A percentile compares a stretch with the other conserved stretches of the same genome.
Evolutionary conservation across 192 early-diverging fungal species (phyloP).

Genomic region (Umbelopsis isabellina): DNA sequence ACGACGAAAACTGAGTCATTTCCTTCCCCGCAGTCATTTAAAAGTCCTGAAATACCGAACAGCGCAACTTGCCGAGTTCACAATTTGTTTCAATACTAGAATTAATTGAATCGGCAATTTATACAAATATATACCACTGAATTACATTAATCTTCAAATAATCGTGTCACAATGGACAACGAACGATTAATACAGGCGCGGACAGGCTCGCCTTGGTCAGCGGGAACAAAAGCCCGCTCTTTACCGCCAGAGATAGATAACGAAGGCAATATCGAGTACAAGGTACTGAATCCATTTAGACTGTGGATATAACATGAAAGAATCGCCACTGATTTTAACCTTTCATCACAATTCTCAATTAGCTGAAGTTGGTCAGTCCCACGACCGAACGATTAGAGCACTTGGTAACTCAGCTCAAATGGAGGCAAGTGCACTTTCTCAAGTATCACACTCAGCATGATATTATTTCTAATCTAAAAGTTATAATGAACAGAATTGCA

Average conservation of each 20-base stretch:
- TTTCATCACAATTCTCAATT: neutral
- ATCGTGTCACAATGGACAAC: neutral
- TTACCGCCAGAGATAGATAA: conserved; percentile 82
- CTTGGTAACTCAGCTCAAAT: conserved; percentile 89
- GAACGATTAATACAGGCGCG: neutral
- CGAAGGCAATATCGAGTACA: conserved; percentile 91
- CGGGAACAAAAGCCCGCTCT: conserved; percentile 19
- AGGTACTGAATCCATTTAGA: conserved; percentile 69
- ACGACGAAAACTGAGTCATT: conserved; percentile 2
- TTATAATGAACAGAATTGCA: conserved; percentile 53
- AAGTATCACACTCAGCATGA: neutral
- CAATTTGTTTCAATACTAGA: neutral
- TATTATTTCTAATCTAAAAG: neutral
- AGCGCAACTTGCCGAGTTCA: neutral
- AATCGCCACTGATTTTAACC: conserved; percentile 59
- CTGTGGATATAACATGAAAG: conserved; percentile 82
- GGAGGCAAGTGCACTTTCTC: conserved; percentile 57
- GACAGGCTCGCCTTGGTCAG: conserved; percentile 11
- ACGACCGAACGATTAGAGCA: conserved; percentile 76
- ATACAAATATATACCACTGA: neutral
- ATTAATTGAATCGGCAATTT: conserved; percentile 10
- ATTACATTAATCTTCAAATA: neutral
- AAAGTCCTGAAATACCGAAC: neutral
- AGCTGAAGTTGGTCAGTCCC: conserved; percentile 76
- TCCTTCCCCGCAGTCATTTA: neutral